Evolutionary conservation across 805 yeast genomes (phyloP).

Genomic region (Wickerhamia fluorescens): DNA sequence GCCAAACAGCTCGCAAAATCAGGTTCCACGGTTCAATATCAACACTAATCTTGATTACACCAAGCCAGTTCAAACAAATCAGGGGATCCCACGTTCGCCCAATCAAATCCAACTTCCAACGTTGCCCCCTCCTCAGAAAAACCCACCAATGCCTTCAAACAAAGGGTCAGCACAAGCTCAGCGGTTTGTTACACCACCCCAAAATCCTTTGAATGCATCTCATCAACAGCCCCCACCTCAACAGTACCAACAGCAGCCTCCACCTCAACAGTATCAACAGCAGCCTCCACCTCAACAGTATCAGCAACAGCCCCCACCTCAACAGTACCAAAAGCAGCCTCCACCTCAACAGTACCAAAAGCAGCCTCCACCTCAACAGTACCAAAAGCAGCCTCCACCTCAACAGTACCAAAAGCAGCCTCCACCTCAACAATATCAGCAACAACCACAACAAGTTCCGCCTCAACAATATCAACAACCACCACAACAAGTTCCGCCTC

Average conservation of each 20-base stretch:
- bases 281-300: neutral
- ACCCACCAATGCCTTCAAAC: slow-evolving; percentile 1
- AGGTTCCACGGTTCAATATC: slow-evolving; percentile 7
- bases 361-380: slow-evolving; percentile 1
- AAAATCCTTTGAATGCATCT: slow-evolving; percentile 8
- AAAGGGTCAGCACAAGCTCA: slow-evolving; percentile 1
- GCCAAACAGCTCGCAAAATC: slow-evolving; percentile 25
- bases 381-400: slow-evolving; percentile 3
- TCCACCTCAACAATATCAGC: slow-evolving; percentile 7
- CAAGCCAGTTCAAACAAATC: too few relatives aligned
- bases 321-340: too few relatives aligned
- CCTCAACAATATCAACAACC: too few relatives aligned
- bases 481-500: too few relatives aligned
- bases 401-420: slow-evolving; percentile 10
- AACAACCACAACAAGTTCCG: slow-evolving; percentile 6
- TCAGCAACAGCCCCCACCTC: slow-evolving; percentile 3
- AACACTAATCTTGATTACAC: too few relatives aligned
- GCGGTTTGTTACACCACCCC: neutral
- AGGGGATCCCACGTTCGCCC: too few relatives aligned
- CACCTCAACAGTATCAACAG: slow-evolving; percentile 2
- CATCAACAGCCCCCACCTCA: slow-evolving; percentile 23
- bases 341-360: slow-evolving; percentile 3
- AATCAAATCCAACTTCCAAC: slow-evolving; percentile 4
- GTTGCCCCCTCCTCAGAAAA: slow-evolving; percentile 5
- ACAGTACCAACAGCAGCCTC: slow-evolving; percentile 3